A percentile compares a stretch with the other conserved stretches of the same genome.
Evolutionary conservation across 805 yeast species (phyloP).

Genomic region (Kodamaea restingae): DNA sequence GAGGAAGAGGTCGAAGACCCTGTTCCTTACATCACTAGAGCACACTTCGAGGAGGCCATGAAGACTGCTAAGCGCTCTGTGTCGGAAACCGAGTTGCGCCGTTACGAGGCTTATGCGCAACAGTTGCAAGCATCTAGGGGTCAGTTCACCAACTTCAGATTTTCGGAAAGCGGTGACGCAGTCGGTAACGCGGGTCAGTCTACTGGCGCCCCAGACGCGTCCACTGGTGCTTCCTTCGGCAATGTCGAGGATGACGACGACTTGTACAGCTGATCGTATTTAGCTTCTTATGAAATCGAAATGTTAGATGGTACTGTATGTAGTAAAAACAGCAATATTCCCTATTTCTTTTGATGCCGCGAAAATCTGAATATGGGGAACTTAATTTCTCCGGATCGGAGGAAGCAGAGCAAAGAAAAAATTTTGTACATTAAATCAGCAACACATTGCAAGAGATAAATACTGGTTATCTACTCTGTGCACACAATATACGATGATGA

Average conservation of each 20-base stretch:
- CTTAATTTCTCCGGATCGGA: background rate
- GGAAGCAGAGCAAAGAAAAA: slow-evolving; percentile 1
- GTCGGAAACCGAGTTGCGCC: slow-evolving; percentile 93
- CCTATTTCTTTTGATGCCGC: no score
- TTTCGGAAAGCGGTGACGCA: slow-evolving; percentile 46
- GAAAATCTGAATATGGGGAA: background rate
- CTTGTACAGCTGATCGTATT: slow-evolving; percentile 21
- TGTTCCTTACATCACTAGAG: slow-evolving; percentile 90
- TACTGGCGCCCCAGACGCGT: slow-evolving; percentile 15
- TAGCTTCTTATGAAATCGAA: no score
- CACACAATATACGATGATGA: slow-evolving; percentile 11
- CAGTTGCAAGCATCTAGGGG: slow-evolving; percentile 96
- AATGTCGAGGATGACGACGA: slow-evolving; percentile 39
- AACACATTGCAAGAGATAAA: slow-evolving; percentile 4
- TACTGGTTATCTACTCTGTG: slow-evolving; percentile 7
- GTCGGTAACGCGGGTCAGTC: slow-evolving; percentile 13
- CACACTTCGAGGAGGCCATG: slow-evolving; percentile 99
- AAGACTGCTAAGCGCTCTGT: slow-evolving; percentile 98
- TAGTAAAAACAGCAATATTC: no score
- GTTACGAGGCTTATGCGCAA: slow-evolving; percentile 97
- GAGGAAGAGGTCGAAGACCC: slow-evolving; percentile 78
- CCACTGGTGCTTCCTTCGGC: slow-evolving; percentile 41
- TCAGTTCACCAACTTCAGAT: slow-evolving; percentile 84
- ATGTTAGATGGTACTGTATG: no score
- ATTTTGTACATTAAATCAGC: background rate